These are phyloP conservation scores for Trametopsis cervina DNA, from an alignment of 768 basidiomycete genomes.

Conservation along the genomic window DNA sequence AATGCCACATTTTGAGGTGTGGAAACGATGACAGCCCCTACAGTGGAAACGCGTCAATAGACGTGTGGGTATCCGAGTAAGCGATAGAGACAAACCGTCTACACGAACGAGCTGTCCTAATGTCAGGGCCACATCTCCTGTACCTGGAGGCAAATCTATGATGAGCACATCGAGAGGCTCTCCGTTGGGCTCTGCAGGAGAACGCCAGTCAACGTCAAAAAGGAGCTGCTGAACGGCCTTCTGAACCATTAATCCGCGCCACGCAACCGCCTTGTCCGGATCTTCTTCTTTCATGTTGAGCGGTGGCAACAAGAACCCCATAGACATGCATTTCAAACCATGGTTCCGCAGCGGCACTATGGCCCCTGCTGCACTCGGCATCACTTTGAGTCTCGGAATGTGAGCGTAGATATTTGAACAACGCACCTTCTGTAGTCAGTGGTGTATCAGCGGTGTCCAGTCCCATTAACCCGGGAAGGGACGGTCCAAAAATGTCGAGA, in stretches of 20 bases:
- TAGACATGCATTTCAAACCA: conserved; percentile 91
- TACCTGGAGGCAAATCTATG: conserved; percentile 95
- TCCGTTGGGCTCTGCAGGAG: conserved; percentile 20
- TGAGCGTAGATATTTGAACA: neutral
- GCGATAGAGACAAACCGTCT: conserved; percentile 56
- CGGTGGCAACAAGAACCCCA: conserved; percentile 83
- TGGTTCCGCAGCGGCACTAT: conserved; percentile 83
- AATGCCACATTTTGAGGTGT: conserved; percentile 95
- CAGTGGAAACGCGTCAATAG: neutral
- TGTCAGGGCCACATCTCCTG: conserved; percentile 91
- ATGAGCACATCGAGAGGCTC: conserved; percentile 76
- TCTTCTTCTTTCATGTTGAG: conserved; percentile 39
- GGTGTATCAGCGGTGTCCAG: conserved; percentile 76
- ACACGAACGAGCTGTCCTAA: conserved; percentile 82
- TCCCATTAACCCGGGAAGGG: conserved; percentile 89
- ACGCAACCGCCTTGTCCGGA: conserved; percentile 79
- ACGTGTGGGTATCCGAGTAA: conserved; percentile 2
- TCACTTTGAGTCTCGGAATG: no score
- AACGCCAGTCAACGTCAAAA: conserved; percentile 93
- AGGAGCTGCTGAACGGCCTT: conserved; percentile 95
- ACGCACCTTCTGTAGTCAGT: conserved; percentile 59
- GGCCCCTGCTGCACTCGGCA: conserved; percentile 44
- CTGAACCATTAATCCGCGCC: conserved; percentile 98
- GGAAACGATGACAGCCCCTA: conserved; percentile 90
- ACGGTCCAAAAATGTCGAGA: conserved; percentile 94